These are phyloP conservation scores for Venturia oleaginea DNA, from an alignment of 2,329 filamentous ascomycete species.

Conservation along the genomic window DNA sequence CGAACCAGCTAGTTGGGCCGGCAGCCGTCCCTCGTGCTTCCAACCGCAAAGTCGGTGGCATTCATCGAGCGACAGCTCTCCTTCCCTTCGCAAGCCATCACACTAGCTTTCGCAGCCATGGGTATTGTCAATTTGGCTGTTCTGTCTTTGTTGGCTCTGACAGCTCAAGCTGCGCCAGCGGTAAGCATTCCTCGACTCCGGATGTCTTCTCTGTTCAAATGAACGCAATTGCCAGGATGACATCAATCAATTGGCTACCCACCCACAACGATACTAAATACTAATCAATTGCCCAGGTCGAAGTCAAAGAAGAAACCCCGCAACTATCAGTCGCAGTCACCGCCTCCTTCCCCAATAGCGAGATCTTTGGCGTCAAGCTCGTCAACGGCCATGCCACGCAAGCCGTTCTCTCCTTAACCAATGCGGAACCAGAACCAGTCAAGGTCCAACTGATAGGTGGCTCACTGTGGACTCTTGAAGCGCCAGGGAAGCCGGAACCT, in stretches of 20 bases:
- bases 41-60: neutral
- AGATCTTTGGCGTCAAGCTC: constrained; percentile 91
- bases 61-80: neutral
- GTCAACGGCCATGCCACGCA: constrained; percentile 84
- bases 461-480: constrained; percentile 50
- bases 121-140: constrained; percentile 64
- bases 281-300: neutral
- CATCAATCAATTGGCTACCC: neutral
- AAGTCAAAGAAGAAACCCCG: constrained; percentile 34
- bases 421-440: constrained; percentile 70
- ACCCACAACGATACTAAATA: neutral
- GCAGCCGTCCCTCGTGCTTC: neutral
- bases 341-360: constrained; percentile 53
- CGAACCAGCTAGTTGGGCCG: neutral
- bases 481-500: constrained; percentile 33
- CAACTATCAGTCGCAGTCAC: constrained; percentile 49
- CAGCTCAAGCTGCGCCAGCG: constrained; percentile 52
- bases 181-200: constrained; percentile 38
- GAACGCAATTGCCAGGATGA: constrained; percentile 14
- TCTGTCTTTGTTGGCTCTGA: constrained; percentile 59
- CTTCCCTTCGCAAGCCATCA: neutral
- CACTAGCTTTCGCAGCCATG: constrained; percentile 45
- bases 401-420: constrained; percentile 67
- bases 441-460: constrained; percentile 69
- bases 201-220: neutral